Conservation (phyloP, 257 asterid genomes). For the Nicotiana noctiflora region DNA sequence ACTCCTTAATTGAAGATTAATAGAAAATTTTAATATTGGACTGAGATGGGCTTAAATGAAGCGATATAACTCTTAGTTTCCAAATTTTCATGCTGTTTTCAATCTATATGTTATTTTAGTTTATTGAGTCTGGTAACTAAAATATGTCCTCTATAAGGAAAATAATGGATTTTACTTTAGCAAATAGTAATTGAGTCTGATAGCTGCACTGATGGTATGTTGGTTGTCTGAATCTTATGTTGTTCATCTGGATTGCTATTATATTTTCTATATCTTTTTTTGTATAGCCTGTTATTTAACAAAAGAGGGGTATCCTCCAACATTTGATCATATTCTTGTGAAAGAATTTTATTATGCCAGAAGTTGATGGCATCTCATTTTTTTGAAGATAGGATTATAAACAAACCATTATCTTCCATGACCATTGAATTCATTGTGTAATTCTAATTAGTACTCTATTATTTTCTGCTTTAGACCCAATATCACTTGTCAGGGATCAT, state of each 20-base stretch:
- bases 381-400: neutral
- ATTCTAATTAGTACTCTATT: neutral
- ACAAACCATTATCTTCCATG: neutral
- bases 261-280: neutral
- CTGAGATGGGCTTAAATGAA: too few relatives aligned
- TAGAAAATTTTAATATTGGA: too few relatives aligned
- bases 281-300: neutral
- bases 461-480: conserved; percentile 51
- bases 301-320: neutral
- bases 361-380: neutral
- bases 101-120: too few relatives aligned
- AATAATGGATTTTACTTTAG: too few relatives aligned
- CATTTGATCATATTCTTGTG: neutral
- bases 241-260: neutral
- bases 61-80: too few relatives aligned
- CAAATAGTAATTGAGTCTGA: neutral
- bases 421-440: neutral
- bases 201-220: neutral
- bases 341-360: neutral
- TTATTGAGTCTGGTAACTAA: neutral
- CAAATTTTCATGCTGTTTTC: too few relatives aligned
- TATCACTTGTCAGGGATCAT: conserved; percentile 85
- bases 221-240: neutral
- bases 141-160: neutral
- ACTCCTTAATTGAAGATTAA: too few relatives aligned